Evolutionary conservation across 2,329 filamentous ascomycete species (phyloP).

Genomic region (Fusarium phyllophilum): DNA sequence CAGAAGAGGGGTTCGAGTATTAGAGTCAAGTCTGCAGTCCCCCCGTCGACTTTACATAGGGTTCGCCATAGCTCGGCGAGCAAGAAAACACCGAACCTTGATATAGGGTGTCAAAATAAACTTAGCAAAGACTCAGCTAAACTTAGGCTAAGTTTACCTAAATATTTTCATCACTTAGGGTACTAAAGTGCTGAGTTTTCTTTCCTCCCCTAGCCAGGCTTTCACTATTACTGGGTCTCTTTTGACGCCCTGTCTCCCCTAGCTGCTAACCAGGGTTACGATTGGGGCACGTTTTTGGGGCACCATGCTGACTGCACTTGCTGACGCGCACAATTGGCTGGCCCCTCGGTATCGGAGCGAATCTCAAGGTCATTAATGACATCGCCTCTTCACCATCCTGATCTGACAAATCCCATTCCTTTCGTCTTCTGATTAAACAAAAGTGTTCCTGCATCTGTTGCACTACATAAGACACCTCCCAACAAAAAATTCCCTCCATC

Average conservation of each 20-base stretch:
- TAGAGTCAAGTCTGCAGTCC: no score
- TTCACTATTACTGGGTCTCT: not conserved
- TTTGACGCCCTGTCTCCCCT: not conserved
- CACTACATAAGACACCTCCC: not conserved
- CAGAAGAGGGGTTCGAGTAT: no score
- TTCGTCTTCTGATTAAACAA: not conserved
- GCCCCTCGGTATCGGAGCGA: constrained; percentile 34
- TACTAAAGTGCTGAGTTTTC: no score
- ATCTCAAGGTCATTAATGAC: constrained; percentile 26
- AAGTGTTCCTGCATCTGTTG: not conserved
- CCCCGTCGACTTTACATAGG: no score
- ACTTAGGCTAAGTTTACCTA: no score
- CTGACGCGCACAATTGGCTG: constrained; percentile 44
- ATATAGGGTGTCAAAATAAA: no score
- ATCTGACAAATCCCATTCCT: constrained; percentile 16
- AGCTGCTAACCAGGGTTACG: not conserved
- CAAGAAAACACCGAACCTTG: no score
- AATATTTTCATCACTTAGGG: no score
- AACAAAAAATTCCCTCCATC: not conserved
- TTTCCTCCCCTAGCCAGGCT: not conserved
- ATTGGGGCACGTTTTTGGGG: constrained; percentile 34
- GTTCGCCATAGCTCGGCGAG: no score
- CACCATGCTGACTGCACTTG: constrained; percentile 16
- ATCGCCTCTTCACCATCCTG: constrained; percentile 12
- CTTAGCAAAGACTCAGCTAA: no score